Conservation (phyloP, 768 basidiomycete species). For the Lactarius pseudohatsudake region DNA sequence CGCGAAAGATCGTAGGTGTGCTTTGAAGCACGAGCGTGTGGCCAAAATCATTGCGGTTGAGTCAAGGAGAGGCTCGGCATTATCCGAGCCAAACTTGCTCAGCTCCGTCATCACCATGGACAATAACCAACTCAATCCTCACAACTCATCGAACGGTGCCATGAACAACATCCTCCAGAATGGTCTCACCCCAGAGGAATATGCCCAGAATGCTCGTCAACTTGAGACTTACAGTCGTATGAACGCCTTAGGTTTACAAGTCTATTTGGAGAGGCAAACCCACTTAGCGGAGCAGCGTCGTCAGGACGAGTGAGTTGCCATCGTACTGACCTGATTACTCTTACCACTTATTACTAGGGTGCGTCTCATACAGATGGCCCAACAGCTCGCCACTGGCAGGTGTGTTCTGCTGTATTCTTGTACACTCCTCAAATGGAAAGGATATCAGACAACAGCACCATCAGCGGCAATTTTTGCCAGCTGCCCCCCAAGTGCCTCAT, state of each 20-base stretch:
- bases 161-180: slow-evolving; percentile 1
- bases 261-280: slow-evolving; percentile 18
- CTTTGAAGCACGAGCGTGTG: not conserved
- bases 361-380: slow-evolving; percentile 20
- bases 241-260: slow-evolving; percentile 21
- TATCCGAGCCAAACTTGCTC: not conserved
- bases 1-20: slow-evolving; percentile 42
- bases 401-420: slow-evolving; percentile 3
- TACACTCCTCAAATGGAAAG: not conserved
- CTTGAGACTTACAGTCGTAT: slow-evolving; percentile 19
- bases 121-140: slow-evolving; percentile 10
- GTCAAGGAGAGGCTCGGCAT: not conserved
- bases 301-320: slow-evolving; percentile 18
- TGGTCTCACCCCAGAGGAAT: slow-evolving; percentile 24
- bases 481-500: not conserved
- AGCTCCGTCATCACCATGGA: slow-evolving; percentile 12
- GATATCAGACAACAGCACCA: slow-evolving; percentile 18
- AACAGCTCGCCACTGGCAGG: slow-evolving; percentile 18
- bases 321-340: not conserved
- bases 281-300: slow-evolving; percentile 21
- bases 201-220: slow-evolving; percentile 22
- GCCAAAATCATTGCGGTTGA: not conserved
- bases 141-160: not conserved
- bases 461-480: slow-evolving; percentile 3
- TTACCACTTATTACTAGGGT: slow-evolving; percentile 6